Evolutionary conservation across 2,329 filamentous ascomycete genomes (phyloP).

Genomic region (Cladosporium sp.): DNA sequence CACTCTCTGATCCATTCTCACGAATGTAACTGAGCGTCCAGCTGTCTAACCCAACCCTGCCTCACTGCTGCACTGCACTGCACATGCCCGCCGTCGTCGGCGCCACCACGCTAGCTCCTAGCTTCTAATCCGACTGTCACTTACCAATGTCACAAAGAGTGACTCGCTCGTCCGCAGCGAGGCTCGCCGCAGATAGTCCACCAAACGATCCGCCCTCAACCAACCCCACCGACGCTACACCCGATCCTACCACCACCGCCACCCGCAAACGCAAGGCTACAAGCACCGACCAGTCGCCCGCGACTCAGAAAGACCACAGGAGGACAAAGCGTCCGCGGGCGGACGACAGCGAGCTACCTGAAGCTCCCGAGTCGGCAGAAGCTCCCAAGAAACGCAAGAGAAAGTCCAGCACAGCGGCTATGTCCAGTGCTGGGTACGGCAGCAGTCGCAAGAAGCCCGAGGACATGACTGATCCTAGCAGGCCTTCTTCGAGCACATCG

Average conservation of each 20-base stretch:
- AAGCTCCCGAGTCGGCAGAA: constrained; percentile 29
- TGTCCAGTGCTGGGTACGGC: constrained; percentile 70
- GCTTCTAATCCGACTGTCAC: constrained; percentile 9
- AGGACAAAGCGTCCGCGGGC: constrained; percentile 58
- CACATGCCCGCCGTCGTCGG: constrained; percentile 6
- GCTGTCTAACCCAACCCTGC: constrained; percentile 4
- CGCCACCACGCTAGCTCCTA: constrained; percentile 5
- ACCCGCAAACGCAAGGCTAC: constrained; percentile 72
- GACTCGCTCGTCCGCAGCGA: constrained; percentile 78
- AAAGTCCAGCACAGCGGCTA: constrained; percentile 47
- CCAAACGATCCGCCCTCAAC: constrained; percentile 34
- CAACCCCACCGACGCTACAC: constrained; percentile 16
- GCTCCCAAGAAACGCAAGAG: constrained; percentile 55
- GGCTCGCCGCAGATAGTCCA: constrained; percentile 66
- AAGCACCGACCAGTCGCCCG: constrained; percentile 48
- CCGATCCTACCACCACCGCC: constrained; percentile 35
- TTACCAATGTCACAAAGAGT: constrained; percentile 91
- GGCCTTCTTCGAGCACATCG: constrained; percentile 61
- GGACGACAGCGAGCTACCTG: constrained; percentile 34
- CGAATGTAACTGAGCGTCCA: constrained; percentile 12
- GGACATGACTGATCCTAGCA: constrained; percentile 31
- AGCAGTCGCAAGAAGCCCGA: constrained; percentile 11
- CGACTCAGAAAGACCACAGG: constrained; percentile 36
- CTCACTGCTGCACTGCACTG: constrained; percentile 1
- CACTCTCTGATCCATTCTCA: constrained; percentile 66